A percentile compares a stretch with the other conserved stretches of the same genome.
phyloP scores from a whole-genome alignment of 176 grass and related monocot genomes.

The Musa schizocarpa region DNA sequence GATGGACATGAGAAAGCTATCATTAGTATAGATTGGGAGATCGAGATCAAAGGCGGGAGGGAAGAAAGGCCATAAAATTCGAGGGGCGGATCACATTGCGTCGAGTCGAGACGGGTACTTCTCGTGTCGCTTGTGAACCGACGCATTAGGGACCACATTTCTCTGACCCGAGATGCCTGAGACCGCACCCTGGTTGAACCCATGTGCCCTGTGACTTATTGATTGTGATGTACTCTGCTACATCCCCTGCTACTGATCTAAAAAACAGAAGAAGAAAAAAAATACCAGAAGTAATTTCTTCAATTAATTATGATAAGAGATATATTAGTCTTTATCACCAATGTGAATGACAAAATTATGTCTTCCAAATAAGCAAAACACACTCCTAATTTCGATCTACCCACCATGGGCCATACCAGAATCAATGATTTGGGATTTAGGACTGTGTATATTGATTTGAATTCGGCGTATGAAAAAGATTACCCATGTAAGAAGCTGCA shows the following conservation, averaged over 20 bases:
- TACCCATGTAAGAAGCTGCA: no score
- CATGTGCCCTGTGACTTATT: constrained; percentile 6
- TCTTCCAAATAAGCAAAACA: no score
- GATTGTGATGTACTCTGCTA: not conserved
- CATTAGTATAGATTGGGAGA: not conserved
- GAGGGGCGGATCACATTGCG: no score
- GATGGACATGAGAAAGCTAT: not conserved
- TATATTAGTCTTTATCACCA: no score
- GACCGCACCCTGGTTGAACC: not conserved
- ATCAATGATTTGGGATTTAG: no score
- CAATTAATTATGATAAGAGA: no score
- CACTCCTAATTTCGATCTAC: no score
- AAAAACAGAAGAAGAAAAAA: not conserved
- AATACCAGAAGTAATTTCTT: not conserved
- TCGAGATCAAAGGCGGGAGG: not conserved
- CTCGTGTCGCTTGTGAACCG: no score
- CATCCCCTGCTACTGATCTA: not conserved
- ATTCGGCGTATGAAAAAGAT: no score
- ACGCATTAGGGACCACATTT: not conserved
- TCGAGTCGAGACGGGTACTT: not conserved
- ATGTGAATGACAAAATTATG: no score
- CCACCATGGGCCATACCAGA: no score
- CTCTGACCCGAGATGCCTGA: not conserved
- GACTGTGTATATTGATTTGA: no score
- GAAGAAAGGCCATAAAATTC: not conserved